Evolutionary conservation across 345 rosid species (phyloP), one percentile per base, ranked within the genome.

Genomic region (Eucalyptus tenuipes): DNA sequence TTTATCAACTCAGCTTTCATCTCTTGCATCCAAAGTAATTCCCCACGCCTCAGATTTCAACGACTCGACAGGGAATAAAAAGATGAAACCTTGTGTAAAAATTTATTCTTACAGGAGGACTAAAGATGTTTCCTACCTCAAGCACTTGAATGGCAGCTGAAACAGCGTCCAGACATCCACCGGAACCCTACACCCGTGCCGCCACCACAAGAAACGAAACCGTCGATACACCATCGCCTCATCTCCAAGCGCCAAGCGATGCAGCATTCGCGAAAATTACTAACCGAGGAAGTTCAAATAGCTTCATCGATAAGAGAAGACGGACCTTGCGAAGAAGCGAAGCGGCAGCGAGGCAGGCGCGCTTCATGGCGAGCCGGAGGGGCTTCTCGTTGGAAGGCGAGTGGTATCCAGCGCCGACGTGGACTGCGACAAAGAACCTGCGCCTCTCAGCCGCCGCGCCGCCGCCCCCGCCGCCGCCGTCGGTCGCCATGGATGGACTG

Each of bases 401-500:
- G 92, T 96, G 99, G 88, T 93, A 95, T 18, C 99, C 99, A 1
- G 99, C 99, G 24, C 99, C 99, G 44, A 97, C 99, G 90, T 97
- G 99, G 79, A 98, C 95, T 3, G 99, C 98, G 87, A 98, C 97
- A 92, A 98, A 97, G 94, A 95, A 98, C 42, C 96, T 94, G 40
- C 22, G 16, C 81, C 52, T 47, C 29, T 85, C 49, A 44, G 94
- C 93, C 47, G 88, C 92, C 88, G 89, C 89, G n/a, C 90, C 94
- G 55, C 90, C 91, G 66, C 87, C 92, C 52, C 89, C 94, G 55
- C 90, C 91, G 75, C 88, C 91, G 52, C 88, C 91, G 66, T 89
- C 93, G 85, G 87, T 37, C 48, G 90, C 92, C 95, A 94, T 94
- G 82, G 82, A 40, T 5, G 87, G 61, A 55, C 87, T 47, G 85